Percentiles rank a stretch among this genome's conserved stretches.
Evolutionary conservation across 352 stramenopile genomes (phyloP).

Genomic region (Halophytophthora batemanensis): DNA sequence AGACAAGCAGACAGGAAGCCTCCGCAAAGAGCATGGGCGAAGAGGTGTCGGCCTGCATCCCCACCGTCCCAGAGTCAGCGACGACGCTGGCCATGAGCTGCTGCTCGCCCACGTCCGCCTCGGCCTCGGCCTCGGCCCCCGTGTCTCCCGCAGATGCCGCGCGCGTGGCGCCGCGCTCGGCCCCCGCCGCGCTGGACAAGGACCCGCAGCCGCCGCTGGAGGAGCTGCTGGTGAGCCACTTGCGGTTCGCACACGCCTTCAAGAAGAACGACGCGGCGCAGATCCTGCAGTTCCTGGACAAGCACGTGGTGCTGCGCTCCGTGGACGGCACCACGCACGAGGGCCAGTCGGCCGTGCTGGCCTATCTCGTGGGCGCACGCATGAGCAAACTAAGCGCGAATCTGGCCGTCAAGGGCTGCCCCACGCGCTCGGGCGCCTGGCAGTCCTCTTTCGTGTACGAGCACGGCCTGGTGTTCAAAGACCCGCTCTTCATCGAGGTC

Average conservation of each 20-base stretch:
- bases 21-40: no score
- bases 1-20: no score
- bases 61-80: no score
- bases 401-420: slow-evolving; percentile 59
- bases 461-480: slow-evolving; percentile 64
- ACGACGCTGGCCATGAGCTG: no score
- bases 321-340: slow-evolving; percentile 41
- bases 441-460: slow-evolving; percentile 79
- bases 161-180: no score
- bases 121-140: no score
- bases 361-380: slow-evolving; percentile 57
- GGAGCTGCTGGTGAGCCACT: slow-evolving; percentile 52
- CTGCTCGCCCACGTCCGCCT: no score
- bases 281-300: slow-evolving; percentile 62
- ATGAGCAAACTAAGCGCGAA: slow-evolving; percentile 72
- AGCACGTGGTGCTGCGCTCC: slow-evolving; percentile 51
- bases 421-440: slow-evolving; percentile 36
- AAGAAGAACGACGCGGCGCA: slow-evolving; percentile 71
- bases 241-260: slow-evolving; percentile 63
- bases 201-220: slow-evolving; percentile 27
- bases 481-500: slow-evolving; percentile 65
- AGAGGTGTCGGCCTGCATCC: no score
- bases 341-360: slow-evolving; percentile 64
- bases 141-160: no score
- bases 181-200: background rate